A percentile compares a stretch with the other conserved stretches of the same genome.
phyloP scores from a whole-genome alignment of 2,329 filamentous ascomycete genomes.

The Penicillium sp. region DNA sequence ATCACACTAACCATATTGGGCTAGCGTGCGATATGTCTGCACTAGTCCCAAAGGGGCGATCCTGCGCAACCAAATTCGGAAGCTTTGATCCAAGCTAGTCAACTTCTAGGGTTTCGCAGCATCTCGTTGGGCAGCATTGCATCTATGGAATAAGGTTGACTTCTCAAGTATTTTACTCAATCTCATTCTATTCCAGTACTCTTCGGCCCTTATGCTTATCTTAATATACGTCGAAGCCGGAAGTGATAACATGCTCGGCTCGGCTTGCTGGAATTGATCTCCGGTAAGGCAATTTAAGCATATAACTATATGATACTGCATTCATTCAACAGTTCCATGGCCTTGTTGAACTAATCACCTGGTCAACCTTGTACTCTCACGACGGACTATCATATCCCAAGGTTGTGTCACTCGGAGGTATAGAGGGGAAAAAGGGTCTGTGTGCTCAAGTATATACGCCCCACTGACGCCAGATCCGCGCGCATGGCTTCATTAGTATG shows the following conservation, averaged over 20 bases:
- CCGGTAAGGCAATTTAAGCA: neutral
- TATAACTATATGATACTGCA: neutral
- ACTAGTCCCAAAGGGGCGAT: constrained; percentile 19
- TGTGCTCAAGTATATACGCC: neutral
- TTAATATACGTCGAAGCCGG: neutral
- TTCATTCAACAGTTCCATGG: neutral
- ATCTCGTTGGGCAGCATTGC: neutral
- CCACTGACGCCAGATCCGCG: constrained; percentile 24
- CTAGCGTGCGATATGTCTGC: constrained; percentile 23
- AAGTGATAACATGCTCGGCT: neutral
- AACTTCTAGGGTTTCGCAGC: neutral
- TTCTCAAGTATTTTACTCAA: neutral
- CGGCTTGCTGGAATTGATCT: neutral
- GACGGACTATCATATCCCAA: neutral
- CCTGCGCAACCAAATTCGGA: constrained; percentile 19
- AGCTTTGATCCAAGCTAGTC: constrained; percentile 10
- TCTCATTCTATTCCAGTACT: neutral
- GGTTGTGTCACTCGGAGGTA: neutral
- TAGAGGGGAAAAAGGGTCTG: neutral
- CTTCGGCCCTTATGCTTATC: neutral
- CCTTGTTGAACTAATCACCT: too few relatives aligned
- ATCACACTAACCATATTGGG: constrained; percentile 11
- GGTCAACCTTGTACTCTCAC: neutral
- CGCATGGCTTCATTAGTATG: constrained; percentile 9
- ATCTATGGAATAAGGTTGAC: neutral